Conservation (phyloP, 2,329 filamentous ascomycete species). For the Claviceps humidiphila region DNA sequence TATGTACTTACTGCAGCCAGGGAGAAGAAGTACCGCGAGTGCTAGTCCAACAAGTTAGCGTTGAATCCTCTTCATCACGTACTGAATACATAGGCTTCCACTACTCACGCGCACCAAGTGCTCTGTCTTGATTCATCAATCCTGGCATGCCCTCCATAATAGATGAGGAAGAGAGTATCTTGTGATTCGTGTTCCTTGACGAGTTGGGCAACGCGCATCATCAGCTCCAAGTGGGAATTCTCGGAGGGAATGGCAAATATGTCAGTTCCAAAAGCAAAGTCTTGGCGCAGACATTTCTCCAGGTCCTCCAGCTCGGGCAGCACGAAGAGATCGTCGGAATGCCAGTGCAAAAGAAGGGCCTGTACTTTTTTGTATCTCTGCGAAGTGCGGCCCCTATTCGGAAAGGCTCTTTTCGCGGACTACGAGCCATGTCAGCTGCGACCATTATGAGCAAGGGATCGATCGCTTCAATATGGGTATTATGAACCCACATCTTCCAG, state of each 20-base stretch:
- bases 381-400: conserved; percentile 37
- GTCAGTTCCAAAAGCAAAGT: conserved; percentile 44
- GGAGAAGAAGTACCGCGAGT: conserved; percentile 38
- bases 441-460: neutral
- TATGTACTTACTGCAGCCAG: conserved; percentile 36
- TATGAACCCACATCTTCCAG: conserved; percentile 36
- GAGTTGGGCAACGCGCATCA: conserved; percentile 41
- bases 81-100: neutral
- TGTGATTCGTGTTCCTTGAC: conserved; percentile 43
- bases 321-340: conserved; percentile 44
- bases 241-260: conserved; percentile 45
- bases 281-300: conserved; percentile 38
- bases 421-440: conserved; percentile 13
- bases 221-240: conserved; percentile 44
- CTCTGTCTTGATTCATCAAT: conserved; percentile 47
- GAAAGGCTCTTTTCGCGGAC: conserved; percentile 43
- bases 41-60: conserved; percentile 14
- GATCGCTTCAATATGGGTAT: neutral
- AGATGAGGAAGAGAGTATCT: conserved; percentile 43
- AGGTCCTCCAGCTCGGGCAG: conserved; percentile 44
- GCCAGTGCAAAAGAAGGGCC: conserved; percentile 43
- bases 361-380: conserved; percentile 44
- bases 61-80: neutral
- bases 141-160: conserved; percentile 46
- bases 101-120: conserved; percentile 44